Evolutionary conservation across 768 basidiomycete genomes (phyloP).

Genomic region (Suillus subalutaceus): DNA sequence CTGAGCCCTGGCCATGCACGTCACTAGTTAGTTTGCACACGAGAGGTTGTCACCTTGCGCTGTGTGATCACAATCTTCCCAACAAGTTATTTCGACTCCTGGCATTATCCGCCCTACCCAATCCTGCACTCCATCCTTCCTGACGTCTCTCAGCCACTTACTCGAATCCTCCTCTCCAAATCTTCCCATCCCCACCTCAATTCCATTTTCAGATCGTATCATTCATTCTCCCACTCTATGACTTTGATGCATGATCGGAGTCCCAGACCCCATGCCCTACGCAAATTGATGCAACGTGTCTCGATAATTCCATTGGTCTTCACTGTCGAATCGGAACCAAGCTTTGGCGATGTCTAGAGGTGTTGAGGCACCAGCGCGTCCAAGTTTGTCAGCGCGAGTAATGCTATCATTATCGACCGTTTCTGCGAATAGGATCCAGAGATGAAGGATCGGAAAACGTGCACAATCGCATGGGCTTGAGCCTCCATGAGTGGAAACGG

Average conservation of each 20-base stretch:
- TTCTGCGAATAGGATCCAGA: slow-evolving; percentile 52
- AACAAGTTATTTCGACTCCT: slow-evolving; percentile 10
- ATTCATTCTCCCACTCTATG: slow-evolving; percentile 59
- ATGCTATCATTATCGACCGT: slow-evolving; percentile 43
- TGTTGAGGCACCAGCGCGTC: slow-evolving; percentile 34
- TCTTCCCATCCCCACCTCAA: slow-evolving; percentile 61
- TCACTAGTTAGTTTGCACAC: too few relatives aligned
- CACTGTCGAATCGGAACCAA: slow-evolving; percentile 56
- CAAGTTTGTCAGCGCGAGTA: slow-evolving; percentile 49
- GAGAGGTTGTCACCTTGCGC: too few relatives aligned
- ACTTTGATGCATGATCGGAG: slow-evolving; percentile 36
- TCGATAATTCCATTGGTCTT: slow-evolving; percentile 71
- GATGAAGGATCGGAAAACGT: slow-evolving; percentile 55
- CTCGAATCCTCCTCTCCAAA: slow-evolving; percentile 62
- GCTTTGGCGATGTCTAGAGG: slow-evolving; percentile 48
- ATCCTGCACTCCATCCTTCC: slow-evolving; percentile 54
- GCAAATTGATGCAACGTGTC: slow-evolving; percentile 58
- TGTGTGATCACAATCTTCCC: neutral
- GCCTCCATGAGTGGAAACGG: slow-evolving; percentile 82
- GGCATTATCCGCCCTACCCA: slow-evolving; percentile 55
- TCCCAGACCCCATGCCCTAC: slow-evolving; percentile 27
- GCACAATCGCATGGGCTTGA: slow-evolving; percentile 67
- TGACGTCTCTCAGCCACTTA: slow-evolving; percentile 64
- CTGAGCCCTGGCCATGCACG: too few relatives aligned
- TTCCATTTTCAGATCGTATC: slow-evolving; percentile 49